Evolutionary conservation across 192 early-diverging fungal genomes (phyloP), one percentile per base, ranked within the genome.

Genomic region (Coemansia sp.): DNA sequence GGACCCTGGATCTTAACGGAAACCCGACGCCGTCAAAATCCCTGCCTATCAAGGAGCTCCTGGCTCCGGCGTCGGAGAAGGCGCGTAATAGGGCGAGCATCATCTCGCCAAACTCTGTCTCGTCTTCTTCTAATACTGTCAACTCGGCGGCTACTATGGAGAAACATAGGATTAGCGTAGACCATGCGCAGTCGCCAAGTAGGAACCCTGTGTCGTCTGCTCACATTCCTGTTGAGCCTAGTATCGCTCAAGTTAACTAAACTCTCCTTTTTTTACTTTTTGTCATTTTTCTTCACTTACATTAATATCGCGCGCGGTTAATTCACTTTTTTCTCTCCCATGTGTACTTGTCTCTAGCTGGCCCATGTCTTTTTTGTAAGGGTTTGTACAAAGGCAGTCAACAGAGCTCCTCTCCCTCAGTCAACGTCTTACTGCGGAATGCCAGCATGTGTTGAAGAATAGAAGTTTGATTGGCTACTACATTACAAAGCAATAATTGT

Each of bases 21-120:
- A 66, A 65, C 39, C 73, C 71, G 41, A 69, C 74, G 67, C 58
- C 76, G 61, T 84, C 77, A 34, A 84, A 84, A 71, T 61, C 77
- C 11, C 57, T 84, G 69, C 81, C 81, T 0, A 84, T 84, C 65
- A 79, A 76, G 69, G 81, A 84, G 77, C 81, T 84, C 9, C 62
- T 84, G 65, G 74, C 81, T 55, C 73, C 81, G 22, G 73, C 81
- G 29, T 67, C 76, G 2, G 81, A 84, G 8, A 84, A 84, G 76
- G 68, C 73, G 44, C 57, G 77, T 24, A 75, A 79, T 40, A 64
- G 81, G n/a, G 66, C 74, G 12, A 84, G 81, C 69, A 69, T 84
- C 43, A 66, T 75, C 13, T 49, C 73, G 43, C 66, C 73, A 20
- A 66, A 44, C 58, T 73, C 72, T 20, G 46, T 61, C 34, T 71